These are phyloP conservation scores for Volvariella volvacea DNA, from an alignment of 1,284 basidiomycete genomes.

Conservation along the genomic window DNA sequence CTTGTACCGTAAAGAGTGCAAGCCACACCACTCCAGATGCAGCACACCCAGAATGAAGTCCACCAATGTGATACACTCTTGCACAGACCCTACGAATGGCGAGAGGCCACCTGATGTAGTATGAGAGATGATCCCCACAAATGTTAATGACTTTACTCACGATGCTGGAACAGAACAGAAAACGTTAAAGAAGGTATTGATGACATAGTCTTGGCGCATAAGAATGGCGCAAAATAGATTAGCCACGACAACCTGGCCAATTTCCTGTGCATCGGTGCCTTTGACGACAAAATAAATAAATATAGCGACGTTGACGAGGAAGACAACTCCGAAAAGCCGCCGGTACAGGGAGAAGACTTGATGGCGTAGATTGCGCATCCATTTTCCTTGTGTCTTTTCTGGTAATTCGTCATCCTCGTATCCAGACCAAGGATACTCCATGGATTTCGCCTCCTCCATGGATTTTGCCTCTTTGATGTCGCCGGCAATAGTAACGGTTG, in stretches of 20 bases:
- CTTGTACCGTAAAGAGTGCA: constrained; percentile 43
- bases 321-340: constrained; percentile 50
- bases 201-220: constrained; percentile 58
- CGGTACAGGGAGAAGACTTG: constrained; percentile 50
- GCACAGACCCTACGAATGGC: constrained; percentile 44
- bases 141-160: constrained; percentile 21
- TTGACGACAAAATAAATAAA: constrained; percentile 39
- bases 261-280: constrained; percentile 36
- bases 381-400: constrained; percentile 40
- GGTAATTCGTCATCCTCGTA: constrained; percentile 45
- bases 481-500: constrained; percentile 3
- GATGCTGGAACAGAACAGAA: constrained; percentile 42
- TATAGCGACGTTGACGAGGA: constrained; percentile 45
- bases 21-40: constrained; percentile 50
- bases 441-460: constrained; percentile 11
- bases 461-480: too few relatives aligned
- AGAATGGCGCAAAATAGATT: constrained; percentile 50
- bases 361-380: constrained; percentile 44
- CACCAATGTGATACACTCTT: constrained; percentile 53
- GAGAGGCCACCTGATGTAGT: constrained; percentile 42
- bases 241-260: constrained; percentile 42
- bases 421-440: constrained; percentile 37
- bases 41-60: constrained; percentile 51
- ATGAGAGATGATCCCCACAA: constrained; percentile 5
- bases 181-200: constrained; percentile 49